Percentiles rank a stretch among this genome's conserved stretches.
phyloP scores from a whole-genome alignment of 2,329 filamentous ascomycete species.

The Lasiodiplodia theobromae region DNA sequence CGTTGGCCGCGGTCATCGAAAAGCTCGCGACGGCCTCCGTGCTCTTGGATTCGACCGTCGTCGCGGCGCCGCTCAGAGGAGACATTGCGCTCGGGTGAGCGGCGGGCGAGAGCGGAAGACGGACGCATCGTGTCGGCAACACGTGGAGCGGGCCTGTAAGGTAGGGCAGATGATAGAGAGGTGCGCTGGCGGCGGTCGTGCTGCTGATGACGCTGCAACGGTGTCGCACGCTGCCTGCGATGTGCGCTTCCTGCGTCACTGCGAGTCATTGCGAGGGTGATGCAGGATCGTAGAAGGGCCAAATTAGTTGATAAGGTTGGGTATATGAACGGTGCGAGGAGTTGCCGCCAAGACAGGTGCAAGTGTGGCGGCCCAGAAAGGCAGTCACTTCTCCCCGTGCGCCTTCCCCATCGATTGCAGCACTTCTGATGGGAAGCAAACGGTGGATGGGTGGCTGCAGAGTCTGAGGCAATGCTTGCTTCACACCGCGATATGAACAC shows the following conservation, averaged over 20 bases:
- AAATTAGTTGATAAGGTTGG: not conserved
- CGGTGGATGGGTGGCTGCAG: not conserved
- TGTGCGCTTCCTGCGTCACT: not conserved
- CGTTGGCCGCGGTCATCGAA: not conserved
- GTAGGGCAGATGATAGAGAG: not conserved
- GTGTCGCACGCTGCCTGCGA: slow-evolving; percentile 1
- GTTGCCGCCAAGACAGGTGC: not conserved
- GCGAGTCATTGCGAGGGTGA: slow-evolving; percentile 1
- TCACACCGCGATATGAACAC: not conserved
- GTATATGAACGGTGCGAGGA: not conserved
- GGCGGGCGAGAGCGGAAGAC: not conserved
- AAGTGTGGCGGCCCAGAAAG: not conserved
- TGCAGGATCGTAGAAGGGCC: not conserved
- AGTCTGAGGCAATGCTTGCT: not conserved
- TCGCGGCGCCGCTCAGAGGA: not conserved
- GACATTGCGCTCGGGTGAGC: not conserved
- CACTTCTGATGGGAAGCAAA: not conserved
- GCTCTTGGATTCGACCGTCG: not conserved
- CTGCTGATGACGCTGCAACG: slow-evolving; percentile 1
- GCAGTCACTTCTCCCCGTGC: not conserved
- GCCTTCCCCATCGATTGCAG: not conserved
- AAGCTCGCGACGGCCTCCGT: not conserved
- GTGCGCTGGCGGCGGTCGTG: not conserved
- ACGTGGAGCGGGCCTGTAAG: not conserved
- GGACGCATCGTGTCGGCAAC: not conserved